Evolutionary conservation across 2,329 filamentous ascomycete genomes (phyloP).

Genomic region (Incumbomyces lentus): DNA sequence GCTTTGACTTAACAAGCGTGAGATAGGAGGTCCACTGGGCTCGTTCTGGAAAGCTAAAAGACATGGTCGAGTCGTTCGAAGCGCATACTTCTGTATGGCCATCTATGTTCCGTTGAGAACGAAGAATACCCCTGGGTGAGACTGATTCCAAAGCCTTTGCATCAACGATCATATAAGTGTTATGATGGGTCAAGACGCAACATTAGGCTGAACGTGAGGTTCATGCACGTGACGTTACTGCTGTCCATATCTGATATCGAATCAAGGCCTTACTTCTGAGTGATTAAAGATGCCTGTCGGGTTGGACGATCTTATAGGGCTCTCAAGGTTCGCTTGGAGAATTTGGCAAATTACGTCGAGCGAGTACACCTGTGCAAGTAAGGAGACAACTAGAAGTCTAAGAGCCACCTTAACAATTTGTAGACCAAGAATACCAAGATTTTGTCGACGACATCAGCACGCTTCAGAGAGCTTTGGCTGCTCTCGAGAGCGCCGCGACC

Average conservation of each 20-base stretch:
- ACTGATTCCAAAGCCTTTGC: background rate
- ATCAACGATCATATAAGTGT: background rate
- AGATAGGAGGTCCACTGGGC: no score
- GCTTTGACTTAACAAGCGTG: no score
- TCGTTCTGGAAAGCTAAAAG: no score
- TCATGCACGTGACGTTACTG: background rate
- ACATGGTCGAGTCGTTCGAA: no score
- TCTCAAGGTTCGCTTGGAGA: background rate
- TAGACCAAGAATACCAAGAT: background rate
- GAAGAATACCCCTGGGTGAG: no score
- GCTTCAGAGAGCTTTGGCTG: background rate
- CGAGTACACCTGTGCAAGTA: slow-evolving; percentile 1
- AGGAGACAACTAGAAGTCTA: background rate
- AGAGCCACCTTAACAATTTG: background rate
- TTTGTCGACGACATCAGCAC: background rate
- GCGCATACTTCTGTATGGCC: no score
- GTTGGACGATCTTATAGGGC: background rate
- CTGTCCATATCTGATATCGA: background rate
- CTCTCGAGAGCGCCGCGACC: background rate
- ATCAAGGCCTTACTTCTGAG: no score
- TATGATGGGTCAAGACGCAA: background rate
- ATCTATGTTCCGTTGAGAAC: no score
- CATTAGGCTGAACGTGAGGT: background rate
- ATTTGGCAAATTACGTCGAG: background rate
- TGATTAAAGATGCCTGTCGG: background rate